Percentiles rank a stretch among this genome's conserved stretches.
These are phyloP conservation scores for Buxus sempervirens DNA, from an alignment of 164 flowering plant species.

Conservation along the genomic window DNA sequence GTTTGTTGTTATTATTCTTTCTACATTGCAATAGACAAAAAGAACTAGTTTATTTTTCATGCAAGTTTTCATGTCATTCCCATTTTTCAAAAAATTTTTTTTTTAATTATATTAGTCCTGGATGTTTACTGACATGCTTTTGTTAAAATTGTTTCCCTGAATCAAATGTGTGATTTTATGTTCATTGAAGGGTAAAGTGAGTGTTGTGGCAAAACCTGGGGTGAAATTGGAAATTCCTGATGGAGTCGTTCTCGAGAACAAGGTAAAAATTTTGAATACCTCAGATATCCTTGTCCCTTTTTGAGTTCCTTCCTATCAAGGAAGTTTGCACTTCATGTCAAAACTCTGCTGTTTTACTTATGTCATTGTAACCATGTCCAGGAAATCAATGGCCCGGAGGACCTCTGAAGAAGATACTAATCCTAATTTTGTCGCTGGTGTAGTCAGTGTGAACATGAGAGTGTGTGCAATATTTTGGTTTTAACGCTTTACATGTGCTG, in stretches of 20 bases:
- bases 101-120: not conserved
- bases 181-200: conserved; percentile 44
- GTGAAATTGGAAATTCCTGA: conserved; percentile 52
- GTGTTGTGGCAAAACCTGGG: conserved; percentile 36
- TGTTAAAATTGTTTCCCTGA: not conserved
- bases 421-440: conserved; percentile 2
- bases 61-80: too few species aligned
- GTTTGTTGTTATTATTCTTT: too few species aligned
- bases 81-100: too few species aligned
- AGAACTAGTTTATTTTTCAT: too few species aligned
- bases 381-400: conserved; percentile 41
- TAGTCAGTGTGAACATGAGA: conserved; percentile 3
- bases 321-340: not conserved
- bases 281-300: too few species aligned
- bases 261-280: conserved; percentile 28
- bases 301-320: not conserved
- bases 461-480: not conserved
- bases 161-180: not conserved
- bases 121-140: not conserved
- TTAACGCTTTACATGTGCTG: not conserved
- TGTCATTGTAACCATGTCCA: conserved; percentile 13
- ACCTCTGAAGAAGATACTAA: conserved; percentile 25
- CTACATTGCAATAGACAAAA: too few species aligned
- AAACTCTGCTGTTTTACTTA: not conserved
- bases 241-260: conserved; percentile 44